A percentile compares a stretch with the other conserved stretches of the same genome.
These are phyloP conservation scores for Auricularia auricula-judae DNA, from an alignment of 768 basidiomycete species.

Conservation along the genomic window DNA sequence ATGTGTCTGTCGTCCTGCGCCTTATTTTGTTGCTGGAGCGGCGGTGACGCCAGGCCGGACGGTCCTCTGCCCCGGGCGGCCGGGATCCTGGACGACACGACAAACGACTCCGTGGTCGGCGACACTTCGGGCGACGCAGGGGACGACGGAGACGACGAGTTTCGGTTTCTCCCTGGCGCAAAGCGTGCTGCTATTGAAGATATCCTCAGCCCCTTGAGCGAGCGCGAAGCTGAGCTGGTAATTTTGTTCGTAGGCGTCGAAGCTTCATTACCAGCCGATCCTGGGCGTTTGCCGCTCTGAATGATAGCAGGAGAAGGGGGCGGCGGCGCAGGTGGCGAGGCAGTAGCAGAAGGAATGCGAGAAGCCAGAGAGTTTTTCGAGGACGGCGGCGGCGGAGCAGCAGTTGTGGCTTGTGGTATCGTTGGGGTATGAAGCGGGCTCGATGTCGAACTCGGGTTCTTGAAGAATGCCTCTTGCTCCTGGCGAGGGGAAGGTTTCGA, in stretches of 20 bases:
- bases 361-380: no score
- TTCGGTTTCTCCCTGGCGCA: neutral
- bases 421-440: no score
- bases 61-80: neutral
- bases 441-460: no score
- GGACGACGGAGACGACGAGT: neutral
- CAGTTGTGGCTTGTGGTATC: no score
- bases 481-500: neutral
- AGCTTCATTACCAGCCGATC: no score
- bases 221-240: neutral
- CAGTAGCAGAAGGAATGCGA: no score
- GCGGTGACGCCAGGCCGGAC: neutral
- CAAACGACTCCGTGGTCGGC: neutral
- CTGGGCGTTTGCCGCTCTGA: no score
- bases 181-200: neutral
- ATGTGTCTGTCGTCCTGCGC: neutral
- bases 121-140: neutral
- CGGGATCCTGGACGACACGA: neutral
- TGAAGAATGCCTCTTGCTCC: no score
- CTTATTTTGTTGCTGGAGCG: neutral
- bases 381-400: no score
- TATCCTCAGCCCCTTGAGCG: neutral
- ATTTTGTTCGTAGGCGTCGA: neutral
- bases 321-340: no score
- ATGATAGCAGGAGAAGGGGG: no score